Conservation (phyloP, 2,329 filamentous ascomycete genomes). For the Colletotrichum salicis region DNA sequence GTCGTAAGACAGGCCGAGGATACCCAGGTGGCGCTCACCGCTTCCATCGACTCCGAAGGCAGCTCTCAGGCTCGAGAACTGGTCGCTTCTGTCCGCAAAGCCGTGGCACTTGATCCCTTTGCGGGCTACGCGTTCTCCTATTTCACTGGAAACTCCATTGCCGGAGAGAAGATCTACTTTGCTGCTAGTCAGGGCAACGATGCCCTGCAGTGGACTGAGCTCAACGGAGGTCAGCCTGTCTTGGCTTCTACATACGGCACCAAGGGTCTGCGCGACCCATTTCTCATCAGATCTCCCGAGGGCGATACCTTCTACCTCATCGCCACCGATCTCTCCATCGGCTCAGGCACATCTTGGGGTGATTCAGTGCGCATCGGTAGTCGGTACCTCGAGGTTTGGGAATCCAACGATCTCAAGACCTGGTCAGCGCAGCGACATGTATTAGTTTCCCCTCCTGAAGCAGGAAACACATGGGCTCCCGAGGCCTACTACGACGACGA, state of each 20-base stretch:
- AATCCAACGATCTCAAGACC: conserved; percentile 59
- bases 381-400: conserved; percentile 64
- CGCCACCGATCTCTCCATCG: conserved; percentile 64
- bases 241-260: conserved; percentile 59
- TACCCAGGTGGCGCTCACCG: conserved; percentile 47
- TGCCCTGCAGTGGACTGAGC: conserved; percentile 60
- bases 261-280: conserved; percentile 62
- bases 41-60: conserved; percentile 42
- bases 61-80: conserved; percentile 43
- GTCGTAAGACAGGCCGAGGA: conserved; percentile 46
- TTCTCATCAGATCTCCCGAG: conserved; percentile 61
- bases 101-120: conserved; percentile 44
- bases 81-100: conserved; percentile 47
- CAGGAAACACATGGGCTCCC: conserved; percentile 65
- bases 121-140: conserved; percentile 64
- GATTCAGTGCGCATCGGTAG: conserved; percentile 59
- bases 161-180: conserved; percentile 64
- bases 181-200: conserved; percentile 64
- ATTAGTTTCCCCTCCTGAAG: conserved; percentile 58
- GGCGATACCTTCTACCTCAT: conserved; percentile 63
- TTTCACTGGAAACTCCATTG: conserved; percentile 56
- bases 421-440: conserved; percentile 63
- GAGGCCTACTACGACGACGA: conserved; percentile 61
- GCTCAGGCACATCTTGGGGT: conserved; percentile 63
- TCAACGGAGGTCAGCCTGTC: conserved; percentile 59